These are phyloP conservation scores for Macrolepiota albuminosa DNA, from an alignment of 768 basidiomycete species.

Conservation along the genomic window DNA sequence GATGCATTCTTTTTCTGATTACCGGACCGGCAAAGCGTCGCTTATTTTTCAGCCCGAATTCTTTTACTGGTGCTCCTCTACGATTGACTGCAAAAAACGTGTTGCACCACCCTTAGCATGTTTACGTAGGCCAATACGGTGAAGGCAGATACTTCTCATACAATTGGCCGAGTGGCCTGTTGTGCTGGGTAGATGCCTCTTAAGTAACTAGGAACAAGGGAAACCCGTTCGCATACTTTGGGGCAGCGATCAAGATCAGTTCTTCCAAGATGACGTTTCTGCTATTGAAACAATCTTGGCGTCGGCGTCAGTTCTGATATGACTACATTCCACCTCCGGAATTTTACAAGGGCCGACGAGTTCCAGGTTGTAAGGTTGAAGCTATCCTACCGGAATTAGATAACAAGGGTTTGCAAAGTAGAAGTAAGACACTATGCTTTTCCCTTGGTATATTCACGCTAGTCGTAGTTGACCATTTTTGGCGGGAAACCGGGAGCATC, in stretches of 20 bases:
- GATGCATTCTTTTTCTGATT: slow-evolving; percentile 26
- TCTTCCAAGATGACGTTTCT: neutral
- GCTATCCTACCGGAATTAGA: neutral
- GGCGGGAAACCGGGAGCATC: neutral
- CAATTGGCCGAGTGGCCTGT: too few species aligned
- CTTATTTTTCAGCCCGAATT: too few species aligned
- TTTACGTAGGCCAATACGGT: too few species aligned
- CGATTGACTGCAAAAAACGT: too few species aligned
- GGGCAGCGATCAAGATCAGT: neutral
- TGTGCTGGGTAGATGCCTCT: too few species aligned
- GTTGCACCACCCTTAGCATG: too few species aligned
- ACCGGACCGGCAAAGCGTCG: too few species aligned
- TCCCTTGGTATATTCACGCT: neutral
- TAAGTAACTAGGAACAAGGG: neutral
- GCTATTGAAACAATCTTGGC: neutral
- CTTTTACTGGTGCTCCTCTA: too few species aligned
- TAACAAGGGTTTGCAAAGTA: too few species aligned
- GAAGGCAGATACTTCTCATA: too few species aligned
- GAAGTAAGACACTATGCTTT: neutral
- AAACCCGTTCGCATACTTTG: neutral
- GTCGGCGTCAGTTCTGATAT: neutral
- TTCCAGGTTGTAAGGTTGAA: neutral
- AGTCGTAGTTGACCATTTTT: neutral
- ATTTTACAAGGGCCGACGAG: neutral
- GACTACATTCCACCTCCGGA: neutral